Evolutionary conservation across 2,329 filamentous ascomycete genomes (phyloP).

Genomic region (Trichophyton verrucosum): DNA sequence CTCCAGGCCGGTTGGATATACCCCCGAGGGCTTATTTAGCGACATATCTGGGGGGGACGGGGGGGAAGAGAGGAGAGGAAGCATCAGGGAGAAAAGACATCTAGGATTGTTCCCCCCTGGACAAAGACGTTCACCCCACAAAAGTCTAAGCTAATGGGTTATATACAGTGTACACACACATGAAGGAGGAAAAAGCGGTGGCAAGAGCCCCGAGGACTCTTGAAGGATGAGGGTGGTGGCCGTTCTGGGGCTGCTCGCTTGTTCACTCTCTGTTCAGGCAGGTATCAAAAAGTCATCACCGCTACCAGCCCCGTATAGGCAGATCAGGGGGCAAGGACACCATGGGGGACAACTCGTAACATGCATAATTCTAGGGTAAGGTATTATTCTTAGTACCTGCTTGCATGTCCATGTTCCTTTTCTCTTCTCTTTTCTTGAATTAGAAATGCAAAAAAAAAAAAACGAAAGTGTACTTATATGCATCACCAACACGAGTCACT

Average conservation of each 20-base stretch:
- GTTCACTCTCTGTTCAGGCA: not conserved
- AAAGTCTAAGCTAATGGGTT: not conserved
- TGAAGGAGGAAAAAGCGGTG: not conserved
- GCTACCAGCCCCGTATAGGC: not conserved
- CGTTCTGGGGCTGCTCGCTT: not conserved
- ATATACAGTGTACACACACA: not conserved
- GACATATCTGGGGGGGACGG: not conserved
- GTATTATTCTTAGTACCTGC: not conserved
- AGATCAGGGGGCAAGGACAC: not conserved
- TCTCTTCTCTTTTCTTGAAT: not conserved
- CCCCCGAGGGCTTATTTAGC: not conserved
- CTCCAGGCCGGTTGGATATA: not conserved
- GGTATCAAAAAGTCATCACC: not conserved
- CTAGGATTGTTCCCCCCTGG: not conserved
- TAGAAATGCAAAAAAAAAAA: not conserved
- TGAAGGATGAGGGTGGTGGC: not conserved
- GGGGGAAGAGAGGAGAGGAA: not conserved
- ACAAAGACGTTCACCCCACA: not conserved
- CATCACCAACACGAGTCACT: not conserved
- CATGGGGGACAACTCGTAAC: not conserved
- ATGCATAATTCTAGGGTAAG: not conserved
- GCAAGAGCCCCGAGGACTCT: not conserved
- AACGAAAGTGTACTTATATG: not conserved
- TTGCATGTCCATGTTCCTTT: not conserved
- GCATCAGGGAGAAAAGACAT: not conserved